Percentiles rank a stretch among this genome's conserved stretches.
phyloP scores from a whole-genome alignment of 129 eudicot species.

The Escallonia rubra region DNA sequence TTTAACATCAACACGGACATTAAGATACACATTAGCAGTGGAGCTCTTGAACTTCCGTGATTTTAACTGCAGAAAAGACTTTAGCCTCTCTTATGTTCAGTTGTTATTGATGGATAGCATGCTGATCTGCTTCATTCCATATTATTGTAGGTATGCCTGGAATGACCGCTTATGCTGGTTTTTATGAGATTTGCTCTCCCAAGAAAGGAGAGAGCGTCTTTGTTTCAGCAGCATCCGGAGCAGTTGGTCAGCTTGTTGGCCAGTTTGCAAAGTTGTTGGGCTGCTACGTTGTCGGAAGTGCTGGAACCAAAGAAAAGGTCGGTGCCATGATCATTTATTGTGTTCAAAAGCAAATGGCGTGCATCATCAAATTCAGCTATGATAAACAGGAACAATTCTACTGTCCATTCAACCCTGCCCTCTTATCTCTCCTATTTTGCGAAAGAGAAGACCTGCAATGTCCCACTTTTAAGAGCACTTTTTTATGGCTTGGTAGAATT shows the following conservation, averaged over 20 bases:
- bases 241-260: conserved; percentile 74
- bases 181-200: conserved; percentile 47
- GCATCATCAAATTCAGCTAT: not conserved
- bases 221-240: conserved; percentile 70
- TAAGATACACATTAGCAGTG: no score
- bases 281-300: conserved; percentile 73
- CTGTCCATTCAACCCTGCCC: no score
- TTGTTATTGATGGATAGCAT: not conserved
- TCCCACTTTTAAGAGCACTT: no score
- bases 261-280: conserved; percentile 58
- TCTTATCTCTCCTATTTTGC: no score
- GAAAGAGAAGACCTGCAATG: no score
- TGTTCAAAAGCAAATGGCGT: not conserved
- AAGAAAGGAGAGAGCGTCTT: conserved; percentile 56
- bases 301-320: conserved; percentile 60
- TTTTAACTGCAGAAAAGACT: no score
- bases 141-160: conserved; percentile 58
- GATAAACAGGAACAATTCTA: no score
- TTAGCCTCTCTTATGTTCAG: no score
- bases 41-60: no score
- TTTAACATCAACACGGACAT: no score
- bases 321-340: not conserved
- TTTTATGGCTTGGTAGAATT: no score
- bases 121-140: not conserved
- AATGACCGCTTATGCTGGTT: conserved; percentile 61